Evolutionary conservation across 495 filamentous ascomycete species (phyloP), one percentile per base, ranked within the genome.

Genomic region (Aspergillus saccharolyticus): DNA sequence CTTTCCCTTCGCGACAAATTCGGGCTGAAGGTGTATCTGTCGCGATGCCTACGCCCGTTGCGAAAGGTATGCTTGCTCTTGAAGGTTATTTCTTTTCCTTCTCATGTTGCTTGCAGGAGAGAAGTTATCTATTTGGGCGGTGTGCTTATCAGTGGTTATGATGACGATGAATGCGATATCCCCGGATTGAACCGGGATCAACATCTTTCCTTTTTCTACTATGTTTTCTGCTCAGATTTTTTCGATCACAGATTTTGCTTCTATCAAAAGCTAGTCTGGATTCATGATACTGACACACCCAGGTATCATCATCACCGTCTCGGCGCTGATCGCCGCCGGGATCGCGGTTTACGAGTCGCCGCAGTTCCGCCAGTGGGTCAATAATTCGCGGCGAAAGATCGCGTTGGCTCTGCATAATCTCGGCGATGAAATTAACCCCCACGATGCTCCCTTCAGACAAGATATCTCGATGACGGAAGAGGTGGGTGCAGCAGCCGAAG

Each of bases 331-430:
- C 24, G 89, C 89, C 56, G 89, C 89, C 44, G 89, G 89, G 7
- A 84, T 94, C 53, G 90, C 90, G 42, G 79, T 93, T 54, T 96
- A 96, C 71, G 89, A 94, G 67, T 89, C 83, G 19, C 89, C 89
- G 14, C 86, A 93, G 70, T 78, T 94, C 46, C 84, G 87, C 63
- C 82, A 85, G 73, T 87, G 87, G 76, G 80, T 91, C 51, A 81
- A 88, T 55, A 83, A 85, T 59, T 84, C 88, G 49, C 86, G 90
- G 48, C 84, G 89, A 30, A 89, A 88, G 63, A 84, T 94, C 56
- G 89, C 89, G 39, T 69, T 90, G 56, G 89, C 89, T 16, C 72
- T 96, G 22, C 87, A 92, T 64, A 80, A 80, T 43, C 80, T 93
- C 1, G 89, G 88, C 52, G 89, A 93, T 66, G 88, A 85, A 56